phyloP scores from a whole-genome alignment of 2,329 filamentous ascomycete species.

The Cladobotryum mycophilum region DNA sequence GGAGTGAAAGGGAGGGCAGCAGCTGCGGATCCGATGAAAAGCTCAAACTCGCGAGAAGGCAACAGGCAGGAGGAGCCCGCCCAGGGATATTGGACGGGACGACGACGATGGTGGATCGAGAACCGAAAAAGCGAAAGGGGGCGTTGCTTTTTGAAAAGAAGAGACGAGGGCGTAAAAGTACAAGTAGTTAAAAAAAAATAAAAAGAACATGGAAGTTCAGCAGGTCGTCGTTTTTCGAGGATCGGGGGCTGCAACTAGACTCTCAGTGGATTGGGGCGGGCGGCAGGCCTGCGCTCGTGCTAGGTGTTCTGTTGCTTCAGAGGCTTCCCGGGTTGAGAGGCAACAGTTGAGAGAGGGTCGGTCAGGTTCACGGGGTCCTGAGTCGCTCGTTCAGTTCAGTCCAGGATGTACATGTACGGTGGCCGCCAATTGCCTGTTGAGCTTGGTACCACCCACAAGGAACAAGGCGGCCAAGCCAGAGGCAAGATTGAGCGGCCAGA shows the following conservation, averaged over 20 bases:
- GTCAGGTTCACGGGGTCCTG: slow-evolving; percentile 9
- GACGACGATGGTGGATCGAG: slow-evolving; percentile 7
- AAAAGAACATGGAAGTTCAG: background rate
- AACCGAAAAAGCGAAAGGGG: slow-evolving; percentile 12
- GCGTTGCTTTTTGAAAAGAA: slow-evolving; percentile 1
- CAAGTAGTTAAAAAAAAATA: no score
- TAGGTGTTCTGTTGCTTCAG: background rate
- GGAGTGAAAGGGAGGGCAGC: background rate
- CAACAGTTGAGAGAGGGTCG: slow-evolving; percentile 9
- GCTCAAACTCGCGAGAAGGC: slow-evolving; percentile 11
- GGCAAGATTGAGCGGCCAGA: no score
- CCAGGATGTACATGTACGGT: background rate
- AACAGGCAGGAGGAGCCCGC: slow-evolving; percentile 10
- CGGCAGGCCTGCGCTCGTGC: slow-evolving; percentile 5
- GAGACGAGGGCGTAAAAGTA: background rate
- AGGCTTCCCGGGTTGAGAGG: background rate
- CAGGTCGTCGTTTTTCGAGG: slow-evolving; percentile 10
- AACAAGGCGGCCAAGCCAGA: no score
- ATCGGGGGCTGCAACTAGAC: slow-evolving; percentile 7
- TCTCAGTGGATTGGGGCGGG: slow-evolving; percentile 6
- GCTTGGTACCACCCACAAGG: no score
- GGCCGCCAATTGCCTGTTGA: background rate
- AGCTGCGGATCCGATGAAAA: slow-evolving; percentile 7
- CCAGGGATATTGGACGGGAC: slow-evolving; percentile 5
- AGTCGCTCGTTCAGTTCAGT: background rate